Evolutionary conservation across 2,329 filamentous ascomycete species (phyloP).

Genomic region (Trichoderma asperellum): DNA sequence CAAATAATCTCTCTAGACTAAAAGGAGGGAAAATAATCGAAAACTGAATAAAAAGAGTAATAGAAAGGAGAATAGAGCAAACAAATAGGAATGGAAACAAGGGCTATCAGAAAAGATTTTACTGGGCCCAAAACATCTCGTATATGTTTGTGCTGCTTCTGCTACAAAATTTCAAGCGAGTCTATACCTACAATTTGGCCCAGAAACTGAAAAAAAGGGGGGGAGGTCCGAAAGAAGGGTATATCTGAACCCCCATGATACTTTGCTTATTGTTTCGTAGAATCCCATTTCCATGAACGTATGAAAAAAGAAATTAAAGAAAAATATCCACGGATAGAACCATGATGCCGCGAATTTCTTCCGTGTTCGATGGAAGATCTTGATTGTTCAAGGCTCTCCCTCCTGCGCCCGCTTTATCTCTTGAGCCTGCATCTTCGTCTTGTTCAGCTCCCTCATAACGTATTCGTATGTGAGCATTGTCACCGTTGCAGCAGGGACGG

Average conservation of each 20-base stretch:
- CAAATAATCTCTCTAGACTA: background rate
- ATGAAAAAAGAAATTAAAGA: background rate
- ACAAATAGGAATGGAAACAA: background rate
- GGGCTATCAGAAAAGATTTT: background rate
- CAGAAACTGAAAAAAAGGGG: background rate
- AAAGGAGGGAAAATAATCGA: background rate
- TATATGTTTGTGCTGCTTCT: conserved; percentile 8
- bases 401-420: conserved; percentile 38
- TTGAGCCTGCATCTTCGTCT: conserved; percentile 46
- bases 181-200: conserved; percentile 17
- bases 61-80: background rate
- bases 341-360: conserved; percentile 1
- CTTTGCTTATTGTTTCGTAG: conserved; percentile 16
- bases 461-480: conserved; percentile 98
- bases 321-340: background rate
- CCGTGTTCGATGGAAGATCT: background rate
- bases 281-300: conserved; percentile 13
- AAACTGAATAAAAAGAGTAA: background rate
- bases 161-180: conserved; percentile 6
- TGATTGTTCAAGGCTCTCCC: conserved; percentile 32
- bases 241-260: conserved; percentile 16
- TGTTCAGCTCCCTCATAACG: conserved; percentile 58
- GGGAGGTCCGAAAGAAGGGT: conserved; percentile 7
- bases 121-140: background rate
- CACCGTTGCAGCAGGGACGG: conserved; percentile 91